Evolutionary conservation across 2,329 filamentous ascomycete species (phyloP).

Genomic region (Botrytis medusae): DNA sequence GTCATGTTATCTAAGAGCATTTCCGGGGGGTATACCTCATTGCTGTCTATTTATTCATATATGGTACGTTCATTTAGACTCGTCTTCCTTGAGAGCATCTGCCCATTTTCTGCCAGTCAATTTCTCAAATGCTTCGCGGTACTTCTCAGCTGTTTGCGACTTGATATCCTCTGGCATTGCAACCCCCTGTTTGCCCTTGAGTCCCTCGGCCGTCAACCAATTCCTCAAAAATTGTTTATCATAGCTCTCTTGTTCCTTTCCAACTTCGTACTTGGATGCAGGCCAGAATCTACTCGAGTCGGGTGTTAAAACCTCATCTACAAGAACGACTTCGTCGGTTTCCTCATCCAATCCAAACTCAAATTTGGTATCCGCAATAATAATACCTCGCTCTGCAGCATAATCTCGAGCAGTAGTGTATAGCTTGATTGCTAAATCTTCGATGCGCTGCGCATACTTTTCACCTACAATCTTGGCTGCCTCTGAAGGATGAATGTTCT

Average conservation of each 20-base stretch:
- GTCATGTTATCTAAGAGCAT: background rate
- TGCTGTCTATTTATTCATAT: conserved; percentile 6
- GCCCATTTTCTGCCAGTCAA: conserved; percentile 58
- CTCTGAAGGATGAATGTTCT: conserved; percentile 64
- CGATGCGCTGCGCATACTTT: conserved; percentile 58
- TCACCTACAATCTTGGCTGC: conserved; percentile 51
- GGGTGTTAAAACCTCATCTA: conserved; percentile 75
- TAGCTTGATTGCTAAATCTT: conserved; percentile 56
- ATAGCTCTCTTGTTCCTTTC: conserved; percentile 76
- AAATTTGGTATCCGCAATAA: conserved; percentile 75
- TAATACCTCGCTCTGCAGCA: conserved; percentile 59
- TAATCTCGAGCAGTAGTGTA: conserved; percentile 58
- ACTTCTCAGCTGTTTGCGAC: conserved; percentile 67
- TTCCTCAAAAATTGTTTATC: conserved; percentile 86
- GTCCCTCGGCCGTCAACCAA: conserved; percentile 71
- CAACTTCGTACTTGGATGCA: conserved; percentile 67
- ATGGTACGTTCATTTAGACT: background rate
- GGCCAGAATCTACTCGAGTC: conserved; percentile 88
- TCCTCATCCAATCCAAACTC: conserved; percentile 65
- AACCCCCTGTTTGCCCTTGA: conserved; percentile 75
- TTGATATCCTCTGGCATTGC: conserved; percentile 70
- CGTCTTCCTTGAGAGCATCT: conserved; percentile 23
- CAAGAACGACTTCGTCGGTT: conserved; percentile 62
- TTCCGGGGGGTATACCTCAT: background rate
- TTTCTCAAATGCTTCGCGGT: conserved; percentile 71